Conservation (phyloP, 768 basidiomycete species). For the Tulasnella sp. region DNA sequence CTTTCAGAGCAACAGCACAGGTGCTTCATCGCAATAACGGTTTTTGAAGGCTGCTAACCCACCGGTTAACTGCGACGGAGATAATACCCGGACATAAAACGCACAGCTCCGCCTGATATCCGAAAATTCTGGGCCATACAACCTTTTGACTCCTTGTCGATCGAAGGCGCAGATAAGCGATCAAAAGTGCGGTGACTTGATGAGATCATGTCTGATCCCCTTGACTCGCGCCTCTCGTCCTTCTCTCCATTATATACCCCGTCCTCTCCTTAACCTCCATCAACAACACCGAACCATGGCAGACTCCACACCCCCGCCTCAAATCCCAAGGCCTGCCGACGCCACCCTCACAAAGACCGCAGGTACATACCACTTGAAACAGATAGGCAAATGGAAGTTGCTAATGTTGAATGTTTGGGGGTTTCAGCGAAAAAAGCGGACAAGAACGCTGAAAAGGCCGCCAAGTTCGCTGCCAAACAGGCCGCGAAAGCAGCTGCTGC, state of each 20-base stretch:
- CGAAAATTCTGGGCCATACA: not conserved
- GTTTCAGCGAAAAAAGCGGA: constrained; percentile 83
- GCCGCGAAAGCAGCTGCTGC: constrained; percentile 36
- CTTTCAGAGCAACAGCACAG: too few species aligned
- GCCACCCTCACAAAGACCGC: constrained; percentile 29
- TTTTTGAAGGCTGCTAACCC: too few species aligned
- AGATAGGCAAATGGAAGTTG: not conserved
- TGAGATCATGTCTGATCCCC: not conserved
- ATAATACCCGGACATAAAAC: not conserved
- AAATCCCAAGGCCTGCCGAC: not conserved
- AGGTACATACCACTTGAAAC: constrained; percentile 22
- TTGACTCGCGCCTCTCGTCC: not conserved
- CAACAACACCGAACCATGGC: not conserved
- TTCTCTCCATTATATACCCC: not conserved
- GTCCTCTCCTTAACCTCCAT: not conserved
- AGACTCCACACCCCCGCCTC: not conserved
- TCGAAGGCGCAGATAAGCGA: not conserved
- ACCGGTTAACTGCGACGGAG: too few species aligned
- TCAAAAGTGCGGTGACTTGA: not conserved
- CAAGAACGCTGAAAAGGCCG: constrained; percentile 45
- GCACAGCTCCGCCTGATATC: not conserved
- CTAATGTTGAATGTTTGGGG: constrained; percentile 6
- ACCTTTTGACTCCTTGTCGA: not conserved
- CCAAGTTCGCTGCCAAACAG: constrained; percentile 55
- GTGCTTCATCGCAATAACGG: too few species aligned